Evolutionary conservation across 257 asterid genomes (phyloP).

Genomic region (Jaltomata sinuosa): DNA sequence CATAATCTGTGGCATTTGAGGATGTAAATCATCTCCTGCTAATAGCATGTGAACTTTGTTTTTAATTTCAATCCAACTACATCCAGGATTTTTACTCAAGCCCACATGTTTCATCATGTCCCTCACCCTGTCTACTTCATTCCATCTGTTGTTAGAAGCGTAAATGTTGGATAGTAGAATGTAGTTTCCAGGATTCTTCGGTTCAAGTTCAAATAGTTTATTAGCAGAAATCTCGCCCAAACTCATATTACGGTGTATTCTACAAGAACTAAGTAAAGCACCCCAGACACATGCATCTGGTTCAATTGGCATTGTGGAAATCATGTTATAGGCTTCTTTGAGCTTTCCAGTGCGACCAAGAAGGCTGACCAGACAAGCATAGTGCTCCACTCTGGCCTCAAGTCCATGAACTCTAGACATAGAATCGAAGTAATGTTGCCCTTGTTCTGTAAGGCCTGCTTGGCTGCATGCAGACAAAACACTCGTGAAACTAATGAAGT

Average conservation of each 20-base stretch:
- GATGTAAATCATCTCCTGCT: constrained; percentile 82
- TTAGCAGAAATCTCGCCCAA: constrained; percentile 79
- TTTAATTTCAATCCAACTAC: constrained; percentile 94
- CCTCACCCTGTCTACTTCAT: constrained; percentile 58
- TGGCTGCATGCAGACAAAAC: constrained; percentile 84
- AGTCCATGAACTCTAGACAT: constrained; percentile 56
- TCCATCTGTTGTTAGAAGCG: constrained; percentile 73
- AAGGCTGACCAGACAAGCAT: constrained; percentile 73
- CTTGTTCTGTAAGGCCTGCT: constrained; percentile 58
- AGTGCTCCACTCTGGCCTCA: constrained; percentile 69
- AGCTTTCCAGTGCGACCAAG: constrained; percentile 93
- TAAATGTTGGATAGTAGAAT: constrained; percentile 74
- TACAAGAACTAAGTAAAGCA: constrained; percentile 74
- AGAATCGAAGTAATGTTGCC: constrained; percentile 46
- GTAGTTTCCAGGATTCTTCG: constrained; percentile 73
- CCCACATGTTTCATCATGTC: constrained; percentile 62
- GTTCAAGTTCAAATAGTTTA: constrained; percentile 68
- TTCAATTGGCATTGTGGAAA: constrained; percentile 63
- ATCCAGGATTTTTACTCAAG: constrained; percentile 76
- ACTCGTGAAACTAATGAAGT: constrained; percentile 67
- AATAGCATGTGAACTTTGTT: constrained; percentile 76
- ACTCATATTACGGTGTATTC: constrained; percentile 50
- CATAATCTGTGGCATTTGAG: constrained; percentile 59
- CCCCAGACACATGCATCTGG: constrained; percentile 97
- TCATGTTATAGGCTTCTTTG: constrained; percentile 59